phyloP scores from a whole-genome alignment of 768 basidiomycete species.

The Boletellus emodensis region DNA sequence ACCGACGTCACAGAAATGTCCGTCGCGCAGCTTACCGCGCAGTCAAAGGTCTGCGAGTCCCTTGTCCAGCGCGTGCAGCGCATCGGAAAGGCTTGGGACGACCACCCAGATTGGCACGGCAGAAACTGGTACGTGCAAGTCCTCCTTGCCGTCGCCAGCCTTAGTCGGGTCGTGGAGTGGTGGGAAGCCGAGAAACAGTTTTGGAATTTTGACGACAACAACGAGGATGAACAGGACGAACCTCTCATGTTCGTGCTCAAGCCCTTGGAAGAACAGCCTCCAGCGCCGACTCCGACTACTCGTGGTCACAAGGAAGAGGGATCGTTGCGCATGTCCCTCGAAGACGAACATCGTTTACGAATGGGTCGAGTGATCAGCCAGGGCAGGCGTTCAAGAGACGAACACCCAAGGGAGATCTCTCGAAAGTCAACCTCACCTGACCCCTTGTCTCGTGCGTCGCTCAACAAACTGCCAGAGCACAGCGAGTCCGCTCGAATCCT shows the following conservation, averaged over 20 bases:
- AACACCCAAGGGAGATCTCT: constrained; percentile 47
- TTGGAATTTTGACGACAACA: constrained; percentile 97
- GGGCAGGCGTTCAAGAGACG: constrained; percentile 55
- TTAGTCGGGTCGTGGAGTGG: constrained; percentile 97
- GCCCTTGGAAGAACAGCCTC: constrained; percentile 61
- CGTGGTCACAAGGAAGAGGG: constrained; percentile 31
- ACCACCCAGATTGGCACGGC: constrained; percentile 97
- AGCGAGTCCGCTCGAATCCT: constrained; percentile 78
- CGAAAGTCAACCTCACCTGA: constrained; percentile 37
- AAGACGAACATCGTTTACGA: constrained; percentile 39
- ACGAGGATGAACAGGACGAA: constrained; percentile 86
- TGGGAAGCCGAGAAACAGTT: constrained; percentile 99
- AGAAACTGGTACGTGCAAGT: constrained; percentile 98
- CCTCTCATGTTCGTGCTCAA: constrained; percentile 93
- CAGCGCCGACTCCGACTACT: constrained; percentile 38
- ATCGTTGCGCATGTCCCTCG: constrained; percentile 36
- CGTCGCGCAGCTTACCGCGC: constrained; percentile 76
- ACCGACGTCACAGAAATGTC: constrained; percentile 93
- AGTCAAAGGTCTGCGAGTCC: constrained; percentile 79
- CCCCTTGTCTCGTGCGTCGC: constrained; percentile 26
- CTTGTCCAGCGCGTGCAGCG: constrained; percentile 88
- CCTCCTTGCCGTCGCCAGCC: constrained; percentile 89
- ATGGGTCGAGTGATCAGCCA: constrained; percentile 48
- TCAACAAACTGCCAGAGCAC: constrained; percentile 52
- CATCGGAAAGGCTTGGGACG: constrained; percentile 95